Evolutionary conservation across 495 filamentous ascomycete genomes (phyloP), one percentile per base, ranked within the genome.

Genomic region (Penicillium lagena): DNA sequence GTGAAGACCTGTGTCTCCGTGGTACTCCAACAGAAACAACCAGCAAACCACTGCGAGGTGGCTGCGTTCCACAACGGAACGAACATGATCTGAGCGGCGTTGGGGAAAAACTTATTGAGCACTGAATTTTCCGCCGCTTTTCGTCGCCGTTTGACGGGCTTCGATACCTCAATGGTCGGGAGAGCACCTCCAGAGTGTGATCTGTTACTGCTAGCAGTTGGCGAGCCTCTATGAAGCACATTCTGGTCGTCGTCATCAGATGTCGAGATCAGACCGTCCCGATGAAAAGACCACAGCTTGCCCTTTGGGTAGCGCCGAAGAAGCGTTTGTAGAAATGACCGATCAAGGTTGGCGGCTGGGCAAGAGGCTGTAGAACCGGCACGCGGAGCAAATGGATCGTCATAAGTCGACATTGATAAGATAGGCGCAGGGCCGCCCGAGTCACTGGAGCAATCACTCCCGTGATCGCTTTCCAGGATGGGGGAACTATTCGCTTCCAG

Each of bases 31-130:
- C 78, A 76, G 40, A 89, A 77, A 13, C 76, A 76, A 9, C 82
- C 83, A 0, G 80, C 70, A 56, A 80, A 87, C 83, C 84, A 89
- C 36, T 84, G 71, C 9, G 80, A 79, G 31, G 70, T 70, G 39
- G 77, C 77, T n/a, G 79, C 72, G 54, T 88, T 82, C 79, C 84
- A 90, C 2, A 89, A 57, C 0, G 85, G 85, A 12, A 73, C 68
- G 31, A 73, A 73, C 6, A 73, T 53, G 8, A 73, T 66, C 37
- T 73, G 70, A 0, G 51, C 66, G 0, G 68, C 70, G 36, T 57
- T 56, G 2, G 73, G 74, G 43, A 77, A 76, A 47, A 68, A 67
- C 36, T 66, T 47, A 35, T 70, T 71, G 10, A 78, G 54, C 37
- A 64, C 46, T 7, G 59, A 53, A 10, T 71, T 70, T 45, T 77